Evolutionary conservation across 2,329 filamentous ascomycete genomes (phyloP).

Genomic region (Calonectria crousiana): DNA sequence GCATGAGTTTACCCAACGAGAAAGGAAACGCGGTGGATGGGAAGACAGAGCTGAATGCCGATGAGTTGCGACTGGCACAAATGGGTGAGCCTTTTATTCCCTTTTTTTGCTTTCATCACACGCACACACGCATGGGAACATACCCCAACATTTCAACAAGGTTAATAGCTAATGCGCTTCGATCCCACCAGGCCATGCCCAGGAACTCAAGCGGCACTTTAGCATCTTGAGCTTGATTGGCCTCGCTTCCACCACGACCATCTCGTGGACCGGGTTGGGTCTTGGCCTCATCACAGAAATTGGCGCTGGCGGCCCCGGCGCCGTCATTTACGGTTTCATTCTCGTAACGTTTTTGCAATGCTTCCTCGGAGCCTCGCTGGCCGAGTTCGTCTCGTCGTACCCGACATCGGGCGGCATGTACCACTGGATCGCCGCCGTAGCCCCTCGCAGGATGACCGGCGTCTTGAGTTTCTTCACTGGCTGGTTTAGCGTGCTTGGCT

Average conservation of each 20-base stretch:
- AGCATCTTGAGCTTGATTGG: constrained; percentile 61
- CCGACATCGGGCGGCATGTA: constrained; percentile 64
- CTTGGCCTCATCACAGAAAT: constrained; percentile 60
- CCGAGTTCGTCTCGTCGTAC: constrained; percentile 60
- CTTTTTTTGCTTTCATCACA: neutral
- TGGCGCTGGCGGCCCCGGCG: constrained; percentile 60
- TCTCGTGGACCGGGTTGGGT: constrained; percentile 62
- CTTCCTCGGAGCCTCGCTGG: constrained; percentile 56
- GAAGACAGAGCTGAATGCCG: constrained; percentile 43
- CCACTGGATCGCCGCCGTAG: constrained; percentile 63
- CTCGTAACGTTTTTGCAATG: constrained; percentile 60
- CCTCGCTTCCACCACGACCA: constrained; percentile 62
- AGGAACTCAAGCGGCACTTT: constrained; percentile 62
- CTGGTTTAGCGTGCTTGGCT: constrained; percentile 57
- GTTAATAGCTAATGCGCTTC: constrained; percentile 4
- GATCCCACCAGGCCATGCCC: constrained; percentile 55
- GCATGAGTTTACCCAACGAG: constrained; percentile 18
- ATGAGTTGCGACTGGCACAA: constrained; percentile 57
- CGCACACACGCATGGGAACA: neutral
- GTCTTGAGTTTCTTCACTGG: constrained; percentile 59
- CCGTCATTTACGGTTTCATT: constrained; percentile 64
- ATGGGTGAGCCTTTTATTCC: constrained; percentile 51
- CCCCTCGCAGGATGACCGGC: constrained; percentile 53
- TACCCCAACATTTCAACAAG: neutral
- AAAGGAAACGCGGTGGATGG: constrained; percentile 8